Conservation (phyloP, 2,329 filamentous ascomycete species). For the Emergomyces africanus region DNA sequence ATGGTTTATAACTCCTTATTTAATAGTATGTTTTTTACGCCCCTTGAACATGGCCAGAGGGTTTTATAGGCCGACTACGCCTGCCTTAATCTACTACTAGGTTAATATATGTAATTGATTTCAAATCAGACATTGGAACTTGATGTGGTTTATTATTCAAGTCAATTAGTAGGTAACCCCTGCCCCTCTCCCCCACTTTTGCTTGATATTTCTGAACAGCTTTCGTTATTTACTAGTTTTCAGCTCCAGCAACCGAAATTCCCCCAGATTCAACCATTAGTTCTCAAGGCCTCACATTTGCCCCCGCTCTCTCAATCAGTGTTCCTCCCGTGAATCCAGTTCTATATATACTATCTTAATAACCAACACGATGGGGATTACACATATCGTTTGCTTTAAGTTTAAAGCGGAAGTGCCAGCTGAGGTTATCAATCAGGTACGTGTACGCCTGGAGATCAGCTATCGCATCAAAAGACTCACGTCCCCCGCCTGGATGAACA, state of each 20-base stretch:
- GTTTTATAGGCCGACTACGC: background rate
- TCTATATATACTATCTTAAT: no score
- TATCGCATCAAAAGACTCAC: conserved; percentile 1
- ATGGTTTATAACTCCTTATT: no score
- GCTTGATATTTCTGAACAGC: background rate
- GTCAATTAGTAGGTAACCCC: no score
- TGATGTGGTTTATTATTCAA: background rate
- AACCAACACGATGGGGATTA: conserved; percentile 41
- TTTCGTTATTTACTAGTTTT: no score
- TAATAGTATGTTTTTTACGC: no score
- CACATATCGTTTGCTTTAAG: conserved; percentile 57
- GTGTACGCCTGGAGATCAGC: conserved; percentile 14
- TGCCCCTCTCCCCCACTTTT: background rate
- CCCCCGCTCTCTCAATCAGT: no score
- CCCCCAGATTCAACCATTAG: background rate
- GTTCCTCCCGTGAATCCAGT: no score
- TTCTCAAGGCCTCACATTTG: no score
- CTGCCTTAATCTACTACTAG: background rate
- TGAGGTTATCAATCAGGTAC: conserved; percentile 44
- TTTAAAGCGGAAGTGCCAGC: conserved; percentile 43
- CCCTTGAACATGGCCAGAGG: background rate
- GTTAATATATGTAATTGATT: no score
- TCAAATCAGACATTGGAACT: background rate
- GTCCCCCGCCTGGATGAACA: conserved; percentile 27
- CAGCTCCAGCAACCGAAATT: background rate